phyloP scores from a whole-genome alignment of 768 basidiomycete species.

The Postia placenta region DNA sequence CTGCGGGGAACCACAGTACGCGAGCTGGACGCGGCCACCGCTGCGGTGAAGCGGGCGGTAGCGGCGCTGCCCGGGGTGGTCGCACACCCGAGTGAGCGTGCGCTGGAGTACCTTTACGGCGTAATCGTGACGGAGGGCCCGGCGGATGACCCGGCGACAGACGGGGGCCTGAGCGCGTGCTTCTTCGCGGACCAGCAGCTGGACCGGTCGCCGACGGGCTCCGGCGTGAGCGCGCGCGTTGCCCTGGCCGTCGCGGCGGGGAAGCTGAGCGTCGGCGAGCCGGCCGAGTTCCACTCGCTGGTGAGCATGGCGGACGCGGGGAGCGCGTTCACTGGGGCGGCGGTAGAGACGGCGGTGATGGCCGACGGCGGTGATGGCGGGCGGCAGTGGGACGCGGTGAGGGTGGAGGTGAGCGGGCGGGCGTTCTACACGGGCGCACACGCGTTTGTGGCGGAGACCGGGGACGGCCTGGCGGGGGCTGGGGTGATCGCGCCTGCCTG shows the following conservation, averaged over 20 bases:
- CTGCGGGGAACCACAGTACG: slow-evolving; percentile 11
- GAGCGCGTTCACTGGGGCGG: slow-evolving; percentile 23
- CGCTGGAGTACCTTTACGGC: slow-evolving; percentile 32
- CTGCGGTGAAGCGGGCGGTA: slow-evolving; percentile 22
- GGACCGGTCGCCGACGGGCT: slow-evolving; percentile 35
- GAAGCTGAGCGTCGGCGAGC: slow-evolving; percentile 21
- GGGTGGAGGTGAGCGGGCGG: slow-evolving; percentile 25
- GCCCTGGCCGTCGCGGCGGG: slow-evolving; percentile 30
- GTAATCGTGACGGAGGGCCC: slow-evolving; percentile 30
- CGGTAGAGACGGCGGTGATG: slow-evolving; percentile 13
- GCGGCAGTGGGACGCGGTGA: slow-evolving; percentile 4
- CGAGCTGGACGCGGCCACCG: slow-evolving; percentile 27
- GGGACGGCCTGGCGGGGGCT: neutral
- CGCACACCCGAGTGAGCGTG: slow-evolving; percentile 25
- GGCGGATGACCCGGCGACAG: neutral
- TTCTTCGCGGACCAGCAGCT: slow-evolving; percentile 35
- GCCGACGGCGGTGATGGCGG: slow-evolving; percentile 13
- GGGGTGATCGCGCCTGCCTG: slow-evolving; percentile 8
- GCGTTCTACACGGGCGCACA: slow-evolving; percentile 28
- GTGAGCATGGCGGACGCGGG: slow-evolving; percentile 20
- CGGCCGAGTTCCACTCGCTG: slow-evolving; percentile 29
- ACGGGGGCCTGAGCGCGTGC: slow-evolving; percentile 22
- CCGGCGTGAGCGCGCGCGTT: slow-evolving; percentile 32
- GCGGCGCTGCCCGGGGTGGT: slow-evolving; percentile 18
- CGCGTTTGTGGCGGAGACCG: slow-evolving; percentile 15